These are phyloP conservation scores for Taphrina populina DNA, from an alignment of 1,139 yeast genomes.

Conservation along the genomic window DNA sequence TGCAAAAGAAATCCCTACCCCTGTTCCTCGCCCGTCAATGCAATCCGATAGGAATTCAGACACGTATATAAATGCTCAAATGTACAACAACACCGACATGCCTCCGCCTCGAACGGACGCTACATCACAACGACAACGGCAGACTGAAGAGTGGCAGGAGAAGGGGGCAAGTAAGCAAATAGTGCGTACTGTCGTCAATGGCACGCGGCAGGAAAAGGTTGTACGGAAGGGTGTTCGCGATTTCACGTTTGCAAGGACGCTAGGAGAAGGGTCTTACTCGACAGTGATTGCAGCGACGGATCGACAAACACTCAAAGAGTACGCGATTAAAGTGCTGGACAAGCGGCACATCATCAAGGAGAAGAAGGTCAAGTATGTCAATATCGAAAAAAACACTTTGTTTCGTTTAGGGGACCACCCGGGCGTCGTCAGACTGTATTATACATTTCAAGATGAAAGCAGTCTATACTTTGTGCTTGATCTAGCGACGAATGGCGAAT, in stretches of 20 bases:
- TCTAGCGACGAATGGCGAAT: conserved; percentile 89
- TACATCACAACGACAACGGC: conserved; percentile 1
- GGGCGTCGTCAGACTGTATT: conserved; percentile 83
- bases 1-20: not conserved
- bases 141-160: conserved; percentile 45
- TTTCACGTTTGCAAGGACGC: conserved; percentile 77
- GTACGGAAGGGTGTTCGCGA: conserved; percentile 65
- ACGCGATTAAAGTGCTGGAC: conserved; percentile 88
- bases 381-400: conserved; percentile 89
- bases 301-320: conserved; percentile 64
- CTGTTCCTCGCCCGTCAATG: conserved; percentile 9
- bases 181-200: conserved; percentile 50
- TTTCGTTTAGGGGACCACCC: conserved; percentile 81
- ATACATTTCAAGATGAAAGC: conserved; percentile 89
- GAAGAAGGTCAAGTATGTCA: conserved; percentile 91
- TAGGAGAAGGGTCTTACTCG: conserved; percentile 96
- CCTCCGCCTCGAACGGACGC: conserved; percentile 12
- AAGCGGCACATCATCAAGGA: conserved; percentile 93
- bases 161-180: conserved; percentile 58
- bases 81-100: conserved; percentile 17
- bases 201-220: conserved; percentile 44
- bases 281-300: conserved; percentile 83
- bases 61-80: conserved; percentile 4
- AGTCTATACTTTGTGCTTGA: conserved; percentile 89
- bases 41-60: conserved; percentile 12